Conservation (phyloP, 2,329 filamentous ascomycete species). For the Curvularia verruculosa region DNA sequence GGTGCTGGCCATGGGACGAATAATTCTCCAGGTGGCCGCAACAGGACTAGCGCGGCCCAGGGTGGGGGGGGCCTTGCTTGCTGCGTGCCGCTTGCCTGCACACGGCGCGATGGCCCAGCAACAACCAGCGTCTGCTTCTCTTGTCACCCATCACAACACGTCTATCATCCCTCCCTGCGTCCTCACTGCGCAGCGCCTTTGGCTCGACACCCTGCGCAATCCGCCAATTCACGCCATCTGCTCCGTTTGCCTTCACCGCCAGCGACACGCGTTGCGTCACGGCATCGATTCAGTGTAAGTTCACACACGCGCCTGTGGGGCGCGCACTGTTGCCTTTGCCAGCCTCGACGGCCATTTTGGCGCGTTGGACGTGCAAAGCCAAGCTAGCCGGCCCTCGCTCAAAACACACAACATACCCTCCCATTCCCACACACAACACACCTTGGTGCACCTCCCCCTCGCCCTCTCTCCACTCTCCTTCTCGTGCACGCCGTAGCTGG, state of each 20-base stretch:
- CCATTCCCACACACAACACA: conserved; percentile 42
- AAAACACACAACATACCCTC: conserved; percentile 46
- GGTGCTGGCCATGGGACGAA: conserved; percentile 30
- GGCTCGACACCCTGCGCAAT: not conserved
- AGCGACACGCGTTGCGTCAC: conserved; percentile 33
- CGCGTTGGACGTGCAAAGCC: conserved; percentile 34
- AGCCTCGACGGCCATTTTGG: conserved; percentile 39
- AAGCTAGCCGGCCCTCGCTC: conserved; percentile 33
- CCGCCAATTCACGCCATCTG: conserved; percentile 6
- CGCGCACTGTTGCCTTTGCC: conserved; percentile 38
- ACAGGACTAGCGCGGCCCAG: conserved; percentile 29
- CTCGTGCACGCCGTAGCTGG: conserved; percentile 43
- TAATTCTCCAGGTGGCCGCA: conserved; percentile 40
- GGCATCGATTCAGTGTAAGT: conserved; percentile 34
- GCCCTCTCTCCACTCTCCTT: conserved; percentile 29
- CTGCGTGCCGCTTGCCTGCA: conserved; percentile 15
- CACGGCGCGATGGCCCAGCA: conserved; percentile 19
- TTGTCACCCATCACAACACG: conserved; percentile 28
- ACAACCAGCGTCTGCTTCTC: conserved; percentile 19
- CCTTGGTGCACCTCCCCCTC: conserved; percentile 41
- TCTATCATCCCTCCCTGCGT: not conserved
- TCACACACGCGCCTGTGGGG: conserved; percentile 42
- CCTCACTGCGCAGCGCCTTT: conserved; percentile 23
- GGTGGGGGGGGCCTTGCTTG: conserved; percentile 11
- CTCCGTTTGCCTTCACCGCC: conserved; percentile 7